Conservation (phyloP, 208 protist species). For the Leishmania martiniquensis region DNA sequence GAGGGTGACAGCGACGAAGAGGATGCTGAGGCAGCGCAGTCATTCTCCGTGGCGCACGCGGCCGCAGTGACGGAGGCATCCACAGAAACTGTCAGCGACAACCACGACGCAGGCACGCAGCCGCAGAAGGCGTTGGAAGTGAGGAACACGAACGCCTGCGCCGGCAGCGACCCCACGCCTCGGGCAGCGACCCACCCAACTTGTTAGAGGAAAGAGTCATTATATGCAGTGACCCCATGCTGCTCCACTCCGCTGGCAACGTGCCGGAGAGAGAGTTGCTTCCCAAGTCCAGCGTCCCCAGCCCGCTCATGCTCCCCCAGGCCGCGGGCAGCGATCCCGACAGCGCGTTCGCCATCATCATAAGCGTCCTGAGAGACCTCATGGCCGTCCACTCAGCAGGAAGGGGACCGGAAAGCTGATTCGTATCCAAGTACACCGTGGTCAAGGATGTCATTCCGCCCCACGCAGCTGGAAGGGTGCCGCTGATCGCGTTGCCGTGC, state of each 20-base stretch:
- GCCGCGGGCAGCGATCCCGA: neutral
- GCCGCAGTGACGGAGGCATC: neutral
- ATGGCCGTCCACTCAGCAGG: no score
- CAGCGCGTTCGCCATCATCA: no score
- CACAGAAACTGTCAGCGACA: neutral
- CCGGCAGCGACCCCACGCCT: neutral
- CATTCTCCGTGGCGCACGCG: neutral
- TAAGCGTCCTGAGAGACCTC: no score
- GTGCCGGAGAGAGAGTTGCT: neutral
- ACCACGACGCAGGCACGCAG: neutral
- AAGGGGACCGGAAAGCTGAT: no score
- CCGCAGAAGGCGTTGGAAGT: neutral
- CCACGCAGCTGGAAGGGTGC: neutral
- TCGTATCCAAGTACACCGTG: no score
- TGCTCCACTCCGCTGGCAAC: neutral
- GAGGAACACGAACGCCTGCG: neutral
- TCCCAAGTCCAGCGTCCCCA: neutral
- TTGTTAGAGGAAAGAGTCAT: no score
- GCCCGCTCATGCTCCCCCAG: neutral
- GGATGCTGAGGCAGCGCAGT: no score
- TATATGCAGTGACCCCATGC: neutral
- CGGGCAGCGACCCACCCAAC: neutral
- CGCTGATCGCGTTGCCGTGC: neutral
- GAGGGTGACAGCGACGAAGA: no score
- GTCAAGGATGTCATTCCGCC: neutral